phyloP scores from a whole-genome alignment of 768 basidiomycete species.

The Suillus bovinus region DNA sequence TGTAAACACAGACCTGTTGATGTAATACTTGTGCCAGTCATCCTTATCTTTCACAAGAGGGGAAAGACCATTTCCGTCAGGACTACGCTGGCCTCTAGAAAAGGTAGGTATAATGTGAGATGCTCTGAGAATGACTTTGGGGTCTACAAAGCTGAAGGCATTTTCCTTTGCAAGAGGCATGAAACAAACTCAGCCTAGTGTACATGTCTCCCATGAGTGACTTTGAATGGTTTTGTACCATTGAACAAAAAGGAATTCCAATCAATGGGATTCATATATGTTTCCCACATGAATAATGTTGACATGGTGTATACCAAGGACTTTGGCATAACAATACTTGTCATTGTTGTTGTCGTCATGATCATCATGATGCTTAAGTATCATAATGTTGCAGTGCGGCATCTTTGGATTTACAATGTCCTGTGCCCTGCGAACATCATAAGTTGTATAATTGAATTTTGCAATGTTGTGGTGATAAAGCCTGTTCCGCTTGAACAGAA shows the following conservation, averaged over 20 bases:
- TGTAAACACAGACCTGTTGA: conserved; percentile 20
- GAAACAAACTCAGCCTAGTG: conserved; percentile 12
- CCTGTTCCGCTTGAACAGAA: conserved; percentile 17
- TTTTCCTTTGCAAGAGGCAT: conserved; percentile 1
- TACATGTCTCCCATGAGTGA: background rate
- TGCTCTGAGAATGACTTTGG: no score
- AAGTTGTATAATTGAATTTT: conserved; percentile 31
- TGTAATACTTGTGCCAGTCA: conserved; percentile 24
- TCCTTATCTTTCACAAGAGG: background rate
- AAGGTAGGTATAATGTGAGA: no score
- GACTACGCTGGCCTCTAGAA: conserved; percentile 13
- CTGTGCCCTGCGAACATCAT: conserved; percentile 7
- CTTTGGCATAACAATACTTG: conserved; percentile 17
- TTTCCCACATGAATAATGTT: conserved; percentile 8
- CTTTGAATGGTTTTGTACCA: conserved; percentile 3
- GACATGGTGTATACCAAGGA: conserved; percentile 19
- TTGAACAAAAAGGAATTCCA: conserved; percentile 9
- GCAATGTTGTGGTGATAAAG: conserved; percentile 27
- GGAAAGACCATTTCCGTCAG: background rate
- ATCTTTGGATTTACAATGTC: conserved; percentile 5
- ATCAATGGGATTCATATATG: conserved; percentile 1
- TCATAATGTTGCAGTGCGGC: background rate
- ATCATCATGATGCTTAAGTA: background rate
- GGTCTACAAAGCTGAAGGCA: no score
- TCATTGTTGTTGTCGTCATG: background rate